phyloP scores from a whole-genome alignment of 345 rosid species.

The Kernera saxatilis region DNA sequence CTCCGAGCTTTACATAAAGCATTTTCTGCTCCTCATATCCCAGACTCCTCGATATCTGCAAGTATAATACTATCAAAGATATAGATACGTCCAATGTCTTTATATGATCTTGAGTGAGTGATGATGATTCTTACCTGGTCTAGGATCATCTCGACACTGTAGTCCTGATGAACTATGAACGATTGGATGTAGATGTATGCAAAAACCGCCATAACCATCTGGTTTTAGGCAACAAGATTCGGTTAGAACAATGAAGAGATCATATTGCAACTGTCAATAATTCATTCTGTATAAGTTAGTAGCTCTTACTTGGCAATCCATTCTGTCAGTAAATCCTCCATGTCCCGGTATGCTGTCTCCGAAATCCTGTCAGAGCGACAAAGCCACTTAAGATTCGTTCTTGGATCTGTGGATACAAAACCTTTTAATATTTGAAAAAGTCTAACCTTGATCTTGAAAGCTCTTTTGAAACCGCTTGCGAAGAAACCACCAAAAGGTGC shows the following conservation, averaged over 20 bases:
- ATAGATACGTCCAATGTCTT: background rate
- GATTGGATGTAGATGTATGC: slow-evolving; percentile 93
- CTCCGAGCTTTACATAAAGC: slow-evolving; percentile 59
- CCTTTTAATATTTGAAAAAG: background rate
- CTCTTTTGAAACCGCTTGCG: slow-evolving; percentile 96
- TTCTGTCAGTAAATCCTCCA: slow-evolving; percentile 91
- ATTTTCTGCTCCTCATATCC: slow-evolving; percentile 66
- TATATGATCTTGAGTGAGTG: background rate
- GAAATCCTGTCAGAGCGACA: slow-evolving; percentile 57
- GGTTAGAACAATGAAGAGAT: background rate
- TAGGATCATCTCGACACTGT: slow-evolving; percentile 57
- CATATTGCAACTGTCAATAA: background rate
- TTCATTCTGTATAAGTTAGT: background rate
- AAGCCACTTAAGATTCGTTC: background rate
- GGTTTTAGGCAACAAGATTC: background rate
- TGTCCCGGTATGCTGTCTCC: slow-evolving; percentile 98
- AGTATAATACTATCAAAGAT: background rate
- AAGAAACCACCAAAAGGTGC: slow-evolving; percentile 99
- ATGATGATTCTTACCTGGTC: slow-evolving; percentile 48
- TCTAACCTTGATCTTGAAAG: slow-evolving; percentile 84
- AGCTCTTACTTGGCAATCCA: slow-evolving; percentile 86
- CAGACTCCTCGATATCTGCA: slow-evolving; percentile 58
- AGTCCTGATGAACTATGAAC: slow-evolving; percentile 58
- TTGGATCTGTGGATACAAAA: background rate
- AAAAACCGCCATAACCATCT: slow-evolving; percentile 97